Conservation (phyloP, 2,329 filamentous ascomycete species). For the Verticillium longisporum region DNA sequence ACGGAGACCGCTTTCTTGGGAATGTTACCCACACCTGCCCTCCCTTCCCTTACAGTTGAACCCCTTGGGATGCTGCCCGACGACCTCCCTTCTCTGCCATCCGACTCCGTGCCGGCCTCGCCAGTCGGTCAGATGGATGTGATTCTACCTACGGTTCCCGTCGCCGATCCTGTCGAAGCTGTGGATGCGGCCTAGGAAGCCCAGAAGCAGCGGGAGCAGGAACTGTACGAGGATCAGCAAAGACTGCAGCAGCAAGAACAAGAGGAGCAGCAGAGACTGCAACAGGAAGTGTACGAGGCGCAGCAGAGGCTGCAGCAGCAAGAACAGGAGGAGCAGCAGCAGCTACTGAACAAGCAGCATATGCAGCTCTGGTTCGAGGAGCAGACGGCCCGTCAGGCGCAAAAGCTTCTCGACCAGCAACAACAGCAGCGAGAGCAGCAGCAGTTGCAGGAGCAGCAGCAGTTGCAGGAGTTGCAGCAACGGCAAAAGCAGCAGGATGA, state of each 20-base stretch:
- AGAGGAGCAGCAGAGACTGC: background rate
- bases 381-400: slow-evolving; percentile 21
- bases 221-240: background rate
- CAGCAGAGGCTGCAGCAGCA: background rate
- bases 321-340: background rate
- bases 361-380: background rate
- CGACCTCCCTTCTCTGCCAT: background rate
- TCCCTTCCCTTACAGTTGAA: background rate
- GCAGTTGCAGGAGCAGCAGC: background rate
- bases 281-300: background rate
- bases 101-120: background rate
- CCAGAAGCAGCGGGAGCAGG: background rate
- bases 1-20: slow-evolving; percentile 30
- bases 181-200: background rate
- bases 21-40: background rate
- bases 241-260: background rate
- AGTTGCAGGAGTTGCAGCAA: background rate
- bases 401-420: slow-evolving; percentile 19
- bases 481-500: too few species aligned
- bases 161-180: background rate
- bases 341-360: background rate
- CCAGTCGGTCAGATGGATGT: background rate
- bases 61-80: background rate
- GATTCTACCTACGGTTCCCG: background rate
- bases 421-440: background rate